Percentiles rank a stretch among this genome's conserved stretches.
Evolutionary conservation across 306 rosid genomes (phyloP).

Genomic region (Casuarina glauca): DNA sequence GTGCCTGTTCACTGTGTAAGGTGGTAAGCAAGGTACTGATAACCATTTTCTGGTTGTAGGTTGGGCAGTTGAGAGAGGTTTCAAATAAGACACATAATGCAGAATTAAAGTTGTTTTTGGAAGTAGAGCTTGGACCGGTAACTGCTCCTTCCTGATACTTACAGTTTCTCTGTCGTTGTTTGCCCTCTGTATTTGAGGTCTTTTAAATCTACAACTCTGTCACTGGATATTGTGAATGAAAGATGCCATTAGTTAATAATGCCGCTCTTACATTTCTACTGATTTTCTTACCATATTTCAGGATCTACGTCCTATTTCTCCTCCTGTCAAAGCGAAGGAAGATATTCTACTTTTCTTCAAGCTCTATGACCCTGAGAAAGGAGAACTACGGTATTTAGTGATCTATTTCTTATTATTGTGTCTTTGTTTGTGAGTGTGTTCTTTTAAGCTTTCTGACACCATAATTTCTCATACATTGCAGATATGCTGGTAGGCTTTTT

Average conservation of each 20-base stretch:
- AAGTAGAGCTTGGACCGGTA: conserved; percentile 80
- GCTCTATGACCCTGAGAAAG: conserved; percentile 71
- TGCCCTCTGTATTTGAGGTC: conserved; percentile 23
- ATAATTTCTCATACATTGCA: conserved; percentile 24
- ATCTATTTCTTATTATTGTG: conserved; percentile 18
- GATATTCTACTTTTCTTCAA: conserved; percentile 80
- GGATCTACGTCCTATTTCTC: conserved; percentile 73
- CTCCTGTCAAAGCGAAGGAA: conserved; percentile 70
- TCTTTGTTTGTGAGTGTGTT: not conserved
- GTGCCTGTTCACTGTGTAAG: not conserved
- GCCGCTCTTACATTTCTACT: not conserved
- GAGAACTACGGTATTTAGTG: conserved; percentile 63
- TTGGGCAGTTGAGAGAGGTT: conserved; percentile 78
- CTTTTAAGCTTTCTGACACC: conserved; percentile 5
- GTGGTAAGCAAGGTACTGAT: conserved; percentile 1
- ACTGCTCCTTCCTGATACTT: conserved; percentile 19
- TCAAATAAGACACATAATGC: conserved; percentile 67
- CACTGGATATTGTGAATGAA: not conserved
- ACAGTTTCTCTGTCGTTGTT: conserved; percentile 11
- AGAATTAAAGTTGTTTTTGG: conserved; percentile 81
- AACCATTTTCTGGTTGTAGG: conserved; percentile 45
- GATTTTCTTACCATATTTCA: conserved; percentile 31
- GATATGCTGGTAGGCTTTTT: conserved; percentile 81
- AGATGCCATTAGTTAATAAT: not conserved
- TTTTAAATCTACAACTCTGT: not conserved